Evolutionary conservation across 345 rosid species (phyloP).

Genomic region (Dipteronia sinensis): DNA sequence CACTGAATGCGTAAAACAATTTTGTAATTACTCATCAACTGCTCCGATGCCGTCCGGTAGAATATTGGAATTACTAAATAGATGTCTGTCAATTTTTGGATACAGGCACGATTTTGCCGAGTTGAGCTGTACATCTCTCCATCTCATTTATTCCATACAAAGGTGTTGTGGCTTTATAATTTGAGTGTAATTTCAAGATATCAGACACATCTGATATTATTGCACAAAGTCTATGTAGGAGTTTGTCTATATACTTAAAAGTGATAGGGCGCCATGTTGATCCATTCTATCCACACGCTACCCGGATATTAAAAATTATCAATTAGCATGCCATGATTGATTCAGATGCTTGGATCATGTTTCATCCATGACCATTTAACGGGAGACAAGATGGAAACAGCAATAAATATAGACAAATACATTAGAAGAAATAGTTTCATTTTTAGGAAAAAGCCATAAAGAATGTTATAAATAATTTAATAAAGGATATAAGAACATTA

Average conservation of each 20-base stretch:
- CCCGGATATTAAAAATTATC: not conserved
- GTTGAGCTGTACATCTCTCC: not conserved
- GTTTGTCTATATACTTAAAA: not conserved
- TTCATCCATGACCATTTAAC: slow-evolving; percentile 37
- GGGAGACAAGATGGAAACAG: slow-evolving; percentile 99
- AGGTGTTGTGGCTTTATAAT: no score
- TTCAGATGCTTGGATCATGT: no score
- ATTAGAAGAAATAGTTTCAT: no score
- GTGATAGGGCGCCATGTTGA: no score
- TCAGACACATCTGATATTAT: not conserved
- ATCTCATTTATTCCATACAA: no score
- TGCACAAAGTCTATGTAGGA: not conserved
- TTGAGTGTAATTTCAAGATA: not conserved
- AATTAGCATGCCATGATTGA: no score
- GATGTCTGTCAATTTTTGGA: not conserved
- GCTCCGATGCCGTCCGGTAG: not conserved
- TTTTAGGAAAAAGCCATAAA: no score
- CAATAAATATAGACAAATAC: slow-evolving; percentile 98
- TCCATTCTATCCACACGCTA: not conserved
- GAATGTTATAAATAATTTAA: no score
- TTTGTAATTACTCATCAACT: not conserved
- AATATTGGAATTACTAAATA: not conserved
- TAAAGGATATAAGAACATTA: no score
- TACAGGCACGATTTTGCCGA: not conserved
- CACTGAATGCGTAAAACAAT: not conserved